Percentiles rank a stretch among this genome's conserved stretches.
phyloP scores from a whole-genome alignment of 1,284 basidiomycete species.

The Naganishia sp. region DNA sequence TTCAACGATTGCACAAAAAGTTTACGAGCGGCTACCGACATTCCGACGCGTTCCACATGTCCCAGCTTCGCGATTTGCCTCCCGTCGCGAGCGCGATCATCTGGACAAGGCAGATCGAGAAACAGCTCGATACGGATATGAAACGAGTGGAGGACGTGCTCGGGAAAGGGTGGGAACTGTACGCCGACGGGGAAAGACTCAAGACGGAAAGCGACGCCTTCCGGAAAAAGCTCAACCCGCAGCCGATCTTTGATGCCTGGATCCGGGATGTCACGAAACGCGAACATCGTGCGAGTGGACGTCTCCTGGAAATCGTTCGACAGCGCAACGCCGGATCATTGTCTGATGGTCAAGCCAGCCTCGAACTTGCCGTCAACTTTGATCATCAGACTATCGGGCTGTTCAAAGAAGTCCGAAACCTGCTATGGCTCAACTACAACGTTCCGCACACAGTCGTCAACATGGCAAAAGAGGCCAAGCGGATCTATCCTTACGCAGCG shows the following conservation, averaged over 20 bases:
- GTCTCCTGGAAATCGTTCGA: conserved; percentile 93
- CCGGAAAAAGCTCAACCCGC: conserved; percentile 91
- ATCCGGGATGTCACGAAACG: conserved; percentile 89
- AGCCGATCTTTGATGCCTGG: conserved; percentile 94
- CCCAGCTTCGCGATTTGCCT: conserved; percentile 94
- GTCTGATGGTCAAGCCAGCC: conserved; percentile 63
- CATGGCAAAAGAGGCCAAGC: conserved; percentile 96
- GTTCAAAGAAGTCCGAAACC: conserved; percentile 95
- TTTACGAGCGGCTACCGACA: conserved; percentile 92
- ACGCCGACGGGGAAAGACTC: conserved; percentile 97
- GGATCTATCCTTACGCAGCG: conserved; percentile 96
- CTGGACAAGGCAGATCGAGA: conserved; percentile 97
- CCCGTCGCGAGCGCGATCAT: conserved; percentile 97
- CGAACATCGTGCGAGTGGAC: conserved; percentile 63
- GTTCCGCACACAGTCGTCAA: conserved; percentile 93
- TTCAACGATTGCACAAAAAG: conserved; percentile 93
- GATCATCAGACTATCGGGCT: conserved; percentile 96
- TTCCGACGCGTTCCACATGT: conserved; percentile 96
- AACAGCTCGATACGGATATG: conserved; percentile 95
- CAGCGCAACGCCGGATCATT: conserved; percentile 59
- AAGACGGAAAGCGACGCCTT: conserved; percentile 89
- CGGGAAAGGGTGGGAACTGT: conserved; percentile 96
- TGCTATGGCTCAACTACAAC: conserved; percentile 93
- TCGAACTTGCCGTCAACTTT: conserved; percentile 91
- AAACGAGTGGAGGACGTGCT: conserved; percentile 99